Evolutionary conservation across 1,139 yeast genomes (phyloP).

Genomic region (Blastobotrys persicus): DNA sequence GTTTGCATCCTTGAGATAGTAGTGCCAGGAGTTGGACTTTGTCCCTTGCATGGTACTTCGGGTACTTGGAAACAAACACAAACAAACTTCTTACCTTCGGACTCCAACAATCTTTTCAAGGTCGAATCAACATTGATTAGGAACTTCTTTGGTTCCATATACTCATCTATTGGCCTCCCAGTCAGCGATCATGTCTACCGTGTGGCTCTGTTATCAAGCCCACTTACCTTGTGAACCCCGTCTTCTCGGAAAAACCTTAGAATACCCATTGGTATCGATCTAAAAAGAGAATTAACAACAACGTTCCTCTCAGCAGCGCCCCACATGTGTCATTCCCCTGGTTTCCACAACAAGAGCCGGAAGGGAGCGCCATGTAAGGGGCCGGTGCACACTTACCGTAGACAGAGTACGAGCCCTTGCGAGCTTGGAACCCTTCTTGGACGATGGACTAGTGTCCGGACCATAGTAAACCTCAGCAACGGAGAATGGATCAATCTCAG

Average conservation of each 20-base stretch:
- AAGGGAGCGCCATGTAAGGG: no score
- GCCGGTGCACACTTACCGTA: constrained; percentile 21
- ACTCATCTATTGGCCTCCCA: constrained; percentile 45
- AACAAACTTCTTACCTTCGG: constrained; percentile 55
- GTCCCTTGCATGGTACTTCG: background rate
- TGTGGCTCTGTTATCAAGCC: background rate
- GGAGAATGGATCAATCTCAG: constrained; percentile 56
- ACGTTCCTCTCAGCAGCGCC: no score
- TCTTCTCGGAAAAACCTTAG: constrained; percentile 34
- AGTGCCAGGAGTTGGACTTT: background rate
- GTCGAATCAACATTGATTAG: constrained; percentile 78
- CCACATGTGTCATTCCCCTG: no score
- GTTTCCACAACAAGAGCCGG: no score
- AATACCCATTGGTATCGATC: constrained; percentile 2
- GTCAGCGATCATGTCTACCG: no score
- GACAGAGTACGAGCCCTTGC: constrained; percentile 31
- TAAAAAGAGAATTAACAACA: background rate
- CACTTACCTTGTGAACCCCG: constrained; percentile 52
- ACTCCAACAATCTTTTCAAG: constrained; percentile 60
- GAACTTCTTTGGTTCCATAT: constrained; percentile 51
- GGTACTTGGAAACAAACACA: background rate
- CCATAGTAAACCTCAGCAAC: constrained; percentile 71
- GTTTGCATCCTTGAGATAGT: background rate
- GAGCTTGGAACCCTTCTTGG: constrained; percentile 29
- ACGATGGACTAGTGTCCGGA: constrained; percentile 55